Conservation (phyloP, 108 stramenopile species). For the Skeletonema costatum region DNA sequence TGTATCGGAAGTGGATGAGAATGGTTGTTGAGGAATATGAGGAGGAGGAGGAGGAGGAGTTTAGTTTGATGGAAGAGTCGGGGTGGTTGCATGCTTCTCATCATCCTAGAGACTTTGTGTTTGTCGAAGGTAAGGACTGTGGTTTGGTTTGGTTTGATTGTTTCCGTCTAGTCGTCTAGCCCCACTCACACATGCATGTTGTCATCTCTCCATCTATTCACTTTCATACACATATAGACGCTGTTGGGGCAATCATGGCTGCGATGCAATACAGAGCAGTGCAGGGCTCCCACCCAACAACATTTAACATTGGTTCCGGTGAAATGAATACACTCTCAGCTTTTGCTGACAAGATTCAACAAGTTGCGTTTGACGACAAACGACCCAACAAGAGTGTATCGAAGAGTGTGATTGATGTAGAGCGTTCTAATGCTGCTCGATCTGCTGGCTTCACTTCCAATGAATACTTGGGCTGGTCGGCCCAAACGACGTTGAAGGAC, state of each 20-base stretch:
- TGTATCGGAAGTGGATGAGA: slow-evolving; percentile 25
- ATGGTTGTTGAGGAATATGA: neutral
- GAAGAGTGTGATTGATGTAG: slow-evolving; percentile 33
- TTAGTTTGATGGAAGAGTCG: slow-evolving; percentile 35
- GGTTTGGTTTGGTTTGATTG: neutral
- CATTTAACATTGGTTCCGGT: slow-evolving; percentile 52
- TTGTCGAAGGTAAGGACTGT: slow-evolving; percentile 54
- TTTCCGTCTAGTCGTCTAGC: neutral
- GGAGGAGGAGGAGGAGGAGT: slow-evolving; percentile 1
- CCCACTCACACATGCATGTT: neutral
- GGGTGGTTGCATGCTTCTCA: slow-evolving; percentile 30
- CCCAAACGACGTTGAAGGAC: slow-evolving; percentile 50
- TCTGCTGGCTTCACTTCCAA: slow-evolving; percentile 29
- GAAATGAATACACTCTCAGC: slow-evolving; percentile 19
- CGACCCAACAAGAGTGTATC: slow-evolving; percentile 2
- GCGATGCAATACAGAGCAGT: slow-evolving; percentile 72
- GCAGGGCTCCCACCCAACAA: slow-evolving; percentile 33
- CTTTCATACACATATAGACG: slow-evolving; percentile 39
- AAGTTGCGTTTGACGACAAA: slow-evolving; percentile 3
- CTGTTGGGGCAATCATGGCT: slow-evolving; percentile 67
- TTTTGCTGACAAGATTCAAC: slow-evolving; percentile 39
- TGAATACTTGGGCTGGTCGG: slow-evolving; percentile 51
- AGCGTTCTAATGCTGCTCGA: slow-evolving; percentile 33
- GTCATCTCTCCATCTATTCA: neutral
- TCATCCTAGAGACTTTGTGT: slow-evolving; percentile 57